phyloP scores from a whole-genome alignment of 306 rosid genomes.

The Mimosa bimucronata region DNA sequence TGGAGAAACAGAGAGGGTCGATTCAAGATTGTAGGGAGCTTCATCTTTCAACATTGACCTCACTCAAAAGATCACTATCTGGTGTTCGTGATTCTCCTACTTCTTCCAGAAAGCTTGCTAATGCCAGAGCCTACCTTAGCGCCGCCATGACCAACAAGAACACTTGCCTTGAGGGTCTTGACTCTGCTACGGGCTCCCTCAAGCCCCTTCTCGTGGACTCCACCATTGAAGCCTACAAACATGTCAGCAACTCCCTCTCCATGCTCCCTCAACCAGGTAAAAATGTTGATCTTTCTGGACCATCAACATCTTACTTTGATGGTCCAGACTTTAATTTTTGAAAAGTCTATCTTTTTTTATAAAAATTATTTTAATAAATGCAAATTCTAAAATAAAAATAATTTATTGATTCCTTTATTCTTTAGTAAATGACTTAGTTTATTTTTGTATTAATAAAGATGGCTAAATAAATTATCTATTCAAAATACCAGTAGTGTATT shows the following conservation, averaged over 20 bases:
- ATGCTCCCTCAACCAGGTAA: conserved; percentile 46
- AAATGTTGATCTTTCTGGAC: no score
- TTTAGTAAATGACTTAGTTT: no score
- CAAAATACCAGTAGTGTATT: no score
- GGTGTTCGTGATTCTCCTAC: conserved; percentile 36
- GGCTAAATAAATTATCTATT: no score
- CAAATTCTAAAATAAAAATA: no score
- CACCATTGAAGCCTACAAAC: conserved; percentile 53
- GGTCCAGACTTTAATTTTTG: no score
- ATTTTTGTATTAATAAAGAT: no score
- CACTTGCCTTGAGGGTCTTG: conserved; percentile 85
- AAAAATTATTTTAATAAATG: no score
- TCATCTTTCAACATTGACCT: conserved; percentile 61
- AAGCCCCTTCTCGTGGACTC: conserved; percentile 58
- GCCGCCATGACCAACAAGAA: conserved; percentile 85
- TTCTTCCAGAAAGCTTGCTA: conserved; percentile 37
- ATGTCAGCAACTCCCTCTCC: conserved; percentile 74
- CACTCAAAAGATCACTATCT: conserved; percentile 58
- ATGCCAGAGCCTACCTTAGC: conserved; percentile 74
- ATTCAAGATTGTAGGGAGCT: conserved; percentile 74
- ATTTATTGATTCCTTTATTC: no score
- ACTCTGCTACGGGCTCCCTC: conserved; percentile 67
- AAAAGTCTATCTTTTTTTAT: no score
- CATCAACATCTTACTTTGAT: no score
- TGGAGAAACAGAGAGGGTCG: conserved; percentile 70